Percentiles rank a stretch among this genome's conserved stretches.
Evolutionary conservation across 164 flowering plant species (phyloP).

Genomic region (Berberis vulgaris): DNA sequence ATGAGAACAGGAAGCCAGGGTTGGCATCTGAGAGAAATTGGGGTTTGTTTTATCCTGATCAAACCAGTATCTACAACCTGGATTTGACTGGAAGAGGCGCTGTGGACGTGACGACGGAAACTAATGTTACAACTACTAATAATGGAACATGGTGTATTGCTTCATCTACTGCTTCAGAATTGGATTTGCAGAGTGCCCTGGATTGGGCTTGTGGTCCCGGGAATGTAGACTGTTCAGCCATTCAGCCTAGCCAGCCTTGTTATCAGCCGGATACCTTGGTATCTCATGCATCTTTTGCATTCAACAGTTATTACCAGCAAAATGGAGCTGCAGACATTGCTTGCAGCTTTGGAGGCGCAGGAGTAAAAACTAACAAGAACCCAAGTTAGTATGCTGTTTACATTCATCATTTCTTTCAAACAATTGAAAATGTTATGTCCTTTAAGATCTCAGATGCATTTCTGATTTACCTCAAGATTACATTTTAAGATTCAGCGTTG

Average conservation of each 20-base stretch:
- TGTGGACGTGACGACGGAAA: conserved; percentile 26
- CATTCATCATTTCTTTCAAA: background rate
- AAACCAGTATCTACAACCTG: conserved; percentile 74
- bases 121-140: conserved; percentile 35
- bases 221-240: conserved; percentile 86
- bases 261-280: conserved; percentile 71
- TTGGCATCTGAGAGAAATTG: conserved; percentile 95
- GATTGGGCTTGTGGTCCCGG: conserved; percentile 98
- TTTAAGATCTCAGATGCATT: no score
- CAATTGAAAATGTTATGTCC: no score
- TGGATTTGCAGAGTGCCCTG: conserved; percentile 61
- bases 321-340: conserved; percentile 82
- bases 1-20: conserved; percentile 95
- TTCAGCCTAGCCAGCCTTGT: conserved; percentile 96
- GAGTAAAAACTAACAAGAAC: conserved; percentile 57
- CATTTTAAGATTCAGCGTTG: no score
- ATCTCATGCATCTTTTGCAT: conserved; percentile 90
- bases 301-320: conserved; percentile 91
- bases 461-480: background rate
- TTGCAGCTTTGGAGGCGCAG: conserved; percentile 91
- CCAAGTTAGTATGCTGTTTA: conserved; percentile 59
- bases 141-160: conserved; percentile 86
- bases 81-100: conserved; percentile 65
- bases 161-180: conserved; percentile 54
- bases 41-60: conserved; percentile 92